Evolutionary conservation across 495 filamentous ascomycete species (phyloP), one percentile per base, ranked within the genome.

Genomic region (Astrothelium subdiscretum): DNA sequence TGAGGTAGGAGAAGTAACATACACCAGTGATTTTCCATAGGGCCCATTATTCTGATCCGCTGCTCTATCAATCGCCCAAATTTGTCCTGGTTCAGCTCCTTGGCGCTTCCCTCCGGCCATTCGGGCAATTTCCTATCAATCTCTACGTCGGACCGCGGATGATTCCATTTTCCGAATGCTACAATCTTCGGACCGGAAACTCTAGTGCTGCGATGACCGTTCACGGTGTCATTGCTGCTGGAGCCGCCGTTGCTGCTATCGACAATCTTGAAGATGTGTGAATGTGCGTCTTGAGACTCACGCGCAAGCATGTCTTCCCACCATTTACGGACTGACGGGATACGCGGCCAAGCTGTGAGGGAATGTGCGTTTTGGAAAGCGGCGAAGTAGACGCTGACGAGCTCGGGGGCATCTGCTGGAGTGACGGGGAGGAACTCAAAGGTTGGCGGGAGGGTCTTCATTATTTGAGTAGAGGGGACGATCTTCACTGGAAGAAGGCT

Each of bases 281-380:
- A 31, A 29, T 61, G 54, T 18, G 59, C 40, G 26, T 68, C 63
- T 35, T 62, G 20, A n/a, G 62, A 42, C 40, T 68, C 66, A 43
- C 26, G 22, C 22, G 22, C 40, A 43, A 68, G 29, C 66, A 68
- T 68, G 15, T 60, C 32, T 35, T 62, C 66, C 66, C 63, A 68
- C 63, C 62, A 68, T 27, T 40, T 32, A n/a, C 66, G 52, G 8
- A 68, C 60, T 35, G 27, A 26, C n/a, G 59, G 59, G 59, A 65
- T n/a, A 32, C 66, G 66, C 4, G 66, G 66, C 66, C 66, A 68
- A 51, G 58, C 59, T 40, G 20, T 59, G 31, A 68, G 51, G 18
- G 66, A 68, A 44, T 68, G 66, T 13, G 66, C 31, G 43, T 65
- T 68, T 58, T 68, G 66, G 51, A 68, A 68, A 35, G 66, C 63